Base-by-base conservation (phyloP, 2,329 filamentous ascomycete genomes). In the Pseudogymnoascus sp. region DNA sequence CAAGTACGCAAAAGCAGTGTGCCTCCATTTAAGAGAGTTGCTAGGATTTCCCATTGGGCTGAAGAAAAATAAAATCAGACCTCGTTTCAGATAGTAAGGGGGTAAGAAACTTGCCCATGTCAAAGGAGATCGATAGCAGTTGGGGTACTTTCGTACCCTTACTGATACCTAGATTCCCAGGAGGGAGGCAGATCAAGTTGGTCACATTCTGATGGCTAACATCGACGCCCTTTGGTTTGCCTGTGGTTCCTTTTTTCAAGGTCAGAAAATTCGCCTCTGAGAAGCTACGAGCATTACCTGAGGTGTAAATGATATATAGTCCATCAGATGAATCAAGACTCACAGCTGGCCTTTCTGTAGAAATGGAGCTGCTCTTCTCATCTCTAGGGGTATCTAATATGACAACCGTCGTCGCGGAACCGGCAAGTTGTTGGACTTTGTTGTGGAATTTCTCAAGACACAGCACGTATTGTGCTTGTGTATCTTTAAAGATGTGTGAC, bases 21-120 rank as follows among this genome's bases (percentile, higher is more conserved):
- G 4, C 83, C 83, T 19, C 83, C 83, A 59, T 85, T 85, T 73
- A 82, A 82, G 23, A 85, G 72, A 61, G 78, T 80, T 0, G 77
- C 78, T 8, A 86, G 77, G n/a, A 85, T 81, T 66, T 86, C 83
- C 83, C 83, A 86, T 11, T 83, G 82, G 21, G 81, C 83, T 84
- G 6, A 17, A 60, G 62, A 57, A 64, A 65, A 62, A 62, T 28
- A 50, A 50, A 50, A 50, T 50, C 23, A 36, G 13, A 38, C 57
- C 63, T 19, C 40, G 64, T 28, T 57, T 62, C 6, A 13, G 42
- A 47, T n/a, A 50, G 13, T 3, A 28, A 28, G 44, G 44, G 44
- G 60, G 59, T 38, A 47, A 61, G 7, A 35, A 17, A 74, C 80
- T 69, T 75, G 84, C 83, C 81, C 82, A 86, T 85, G 66, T 86